Percentiles rank a stretch among this genome's conserved stretches.
Conservation (phyloP, 2,329 filamentous ascomycete genomes). For the Fusarium sp. region DNA sequence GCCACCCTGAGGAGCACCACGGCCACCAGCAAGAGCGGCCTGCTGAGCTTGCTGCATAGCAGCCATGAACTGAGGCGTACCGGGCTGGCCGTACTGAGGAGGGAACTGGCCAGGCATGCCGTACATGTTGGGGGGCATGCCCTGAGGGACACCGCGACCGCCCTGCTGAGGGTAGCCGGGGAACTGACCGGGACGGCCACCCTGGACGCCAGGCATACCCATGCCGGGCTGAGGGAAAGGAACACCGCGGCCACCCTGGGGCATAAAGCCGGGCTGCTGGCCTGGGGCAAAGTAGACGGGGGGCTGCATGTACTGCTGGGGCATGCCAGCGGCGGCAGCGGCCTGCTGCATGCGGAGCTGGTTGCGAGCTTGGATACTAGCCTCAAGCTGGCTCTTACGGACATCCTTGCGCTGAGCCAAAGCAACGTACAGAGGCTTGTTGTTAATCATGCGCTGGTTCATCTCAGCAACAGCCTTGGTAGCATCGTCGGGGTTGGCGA, state of each 20-base stretch:
- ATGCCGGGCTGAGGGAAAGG: constrained; percentile 73
- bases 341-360: constrained; percentile 98
- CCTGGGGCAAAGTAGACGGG: constrained; percentile 93
- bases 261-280: constrained; percentile 77
- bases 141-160: constrained; percentile 86
- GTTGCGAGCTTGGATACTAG: constrained; percentile 98
- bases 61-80: constrained; percentile 81
- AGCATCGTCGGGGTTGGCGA: constrained; percentile 98
- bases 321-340: constrained; percentile 88
- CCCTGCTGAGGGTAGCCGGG: constrained; percentile 86
- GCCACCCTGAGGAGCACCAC: constrained; percentile 73
- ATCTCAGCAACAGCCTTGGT: constrained; percentile 99
- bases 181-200: constrained; percentile 87
- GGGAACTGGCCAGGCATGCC: constrained; percentile 83
- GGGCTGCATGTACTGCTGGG: constrained; percentile 86
- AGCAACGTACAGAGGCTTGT: constrained; percentile 97
- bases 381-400: constrained; percentile 98
- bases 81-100: constrained; percentile 81
- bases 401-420: constrained; percentile 99
- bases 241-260: constrained; percentile 72
- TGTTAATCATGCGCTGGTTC: constrained; percentile 99
- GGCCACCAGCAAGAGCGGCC: constrained; percentile 68
- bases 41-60: constrained; percentile 84
- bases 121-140: constrained; percentile 89
- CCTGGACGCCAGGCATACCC: constrained; percentile 77